phyloP scores from a whole-genome alignment of 2,329 filamentous ascomycete species.

The Exophiala xenobiotica region DNA sequence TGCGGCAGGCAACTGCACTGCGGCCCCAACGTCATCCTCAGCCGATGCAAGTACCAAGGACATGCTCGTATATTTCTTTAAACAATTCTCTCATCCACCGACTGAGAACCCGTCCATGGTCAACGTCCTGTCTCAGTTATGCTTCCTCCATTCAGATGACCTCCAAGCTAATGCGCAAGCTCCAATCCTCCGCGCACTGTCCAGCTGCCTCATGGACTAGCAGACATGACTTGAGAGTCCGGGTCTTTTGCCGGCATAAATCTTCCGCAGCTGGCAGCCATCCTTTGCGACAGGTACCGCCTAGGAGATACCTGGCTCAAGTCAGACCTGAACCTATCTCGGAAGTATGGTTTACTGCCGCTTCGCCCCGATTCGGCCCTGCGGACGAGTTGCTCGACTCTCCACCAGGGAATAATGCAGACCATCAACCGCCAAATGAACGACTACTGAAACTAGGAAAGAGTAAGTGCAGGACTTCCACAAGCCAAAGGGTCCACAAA shows the following conservation, averaged over 20 bases:
- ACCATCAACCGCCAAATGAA: conserved; percentile 55
- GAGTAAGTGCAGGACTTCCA: conserved; percentile 44
- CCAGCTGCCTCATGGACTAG: conserved; percentile 10
- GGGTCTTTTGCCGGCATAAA: conserved; percentile 8
- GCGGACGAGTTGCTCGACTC: conserved; percentile 27
- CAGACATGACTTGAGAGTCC: neutral
- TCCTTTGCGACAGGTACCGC: conserved; percentile 20
- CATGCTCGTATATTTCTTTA: too few species aligned
- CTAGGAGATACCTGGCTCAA: conserved; percentile 37
- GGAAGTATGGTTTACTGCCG: conserved; percentile 37
- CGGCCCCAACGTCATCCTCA: neutral
- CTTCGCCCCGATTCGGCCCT: conserved; percentile 29
- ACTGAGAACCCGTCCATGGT: neutral
- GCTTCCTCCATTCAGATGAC: conserved; percentile 26
- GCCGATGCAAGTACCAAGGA: too few species aligned
- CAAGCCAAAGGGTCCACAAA: neutral
- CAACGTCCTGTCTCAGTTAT: conserved; percentile 14
- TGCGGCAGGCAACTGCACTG: neutral
- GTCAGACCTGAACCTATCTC: conserved; percentile 38
- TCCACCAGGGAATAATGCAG: conserved; percentile 24
- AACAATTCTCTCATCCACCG: conserved; percentile 1
- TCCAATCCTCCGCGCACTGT: conserved; percentile 10
- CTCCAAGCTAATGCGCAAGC: conserved; percentile 28
- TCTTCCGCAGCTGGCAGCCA: conserved; percentile 14
- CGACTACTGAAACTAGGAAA: conserved; percentile 62